Evolutionary conservation across 805 yeast species (phyloP).

Genomic region (Saccharomyces cerevisiae): DNA sequence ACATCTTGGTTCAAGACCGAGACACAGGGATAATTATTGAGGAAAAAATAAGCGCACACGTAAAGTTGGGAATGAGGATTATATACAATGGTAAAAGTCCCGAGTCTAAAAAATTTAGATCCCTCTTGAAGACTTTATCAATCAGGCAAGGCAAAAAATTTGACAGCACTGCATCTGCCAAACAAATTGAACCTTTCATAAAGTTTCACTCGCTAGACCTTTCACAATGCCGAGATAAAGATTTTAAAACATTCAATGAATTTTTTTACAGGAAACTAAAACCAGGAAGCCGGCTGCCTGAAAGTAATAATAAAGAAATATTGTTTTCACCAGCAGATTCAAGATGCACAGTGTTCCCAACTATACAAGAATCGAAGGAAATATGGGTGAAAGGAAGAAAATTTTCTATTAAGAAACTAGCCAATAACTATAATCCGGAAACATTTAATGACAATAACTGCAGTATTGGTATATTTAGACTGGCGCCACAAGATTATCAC

Average conservation of each 20-base stretch:
- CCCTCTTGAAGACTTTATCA: conserved; percentile 56
- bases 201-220: conserved; percentile 75
- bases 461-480: conserved; percentile 68
- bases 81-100: conserved; percentile 67
- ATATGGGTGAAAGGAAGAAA: conserved; percentile 86
- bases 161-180: conserved; percentile 59
- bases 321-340: conserved; percentile 82
- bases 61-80: conserved; percentile 77
- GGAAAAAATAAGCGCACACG: conserved; percentile 85
- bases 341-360: conserved; percentile 62
- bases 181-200: conserved; percentile 67
- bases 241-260: conserved; percentile 71
- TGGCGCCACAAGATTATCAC: conserved; percentile 97
- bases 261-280: conserved; percentile 76
- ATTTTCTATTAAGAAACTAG: conserved; percentile 57
- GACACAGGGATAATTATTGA: conserved; percentile 82
- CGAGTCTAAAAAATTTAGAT: conserved; percentile 50
- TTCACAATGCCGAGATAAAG: conserved; percentile 52
- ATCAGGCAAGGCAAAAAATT: conserved; percentile 78
- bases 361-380: conserved; percentile 52
- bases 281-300: conserved; percentile 63
- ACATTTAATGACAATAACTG: conserved; percentile 41
- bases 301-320: conserved; percentile 43
- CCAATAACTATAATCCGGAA: conserved; percentile 30
- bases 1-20: conserved; percentile 88